Evolutionary conservation across 2,329 filamentous ascomycete species (phyloP), one percentile per base, ranked within the genome.

Genomic region (Epichloe sylvatica): DNA sequence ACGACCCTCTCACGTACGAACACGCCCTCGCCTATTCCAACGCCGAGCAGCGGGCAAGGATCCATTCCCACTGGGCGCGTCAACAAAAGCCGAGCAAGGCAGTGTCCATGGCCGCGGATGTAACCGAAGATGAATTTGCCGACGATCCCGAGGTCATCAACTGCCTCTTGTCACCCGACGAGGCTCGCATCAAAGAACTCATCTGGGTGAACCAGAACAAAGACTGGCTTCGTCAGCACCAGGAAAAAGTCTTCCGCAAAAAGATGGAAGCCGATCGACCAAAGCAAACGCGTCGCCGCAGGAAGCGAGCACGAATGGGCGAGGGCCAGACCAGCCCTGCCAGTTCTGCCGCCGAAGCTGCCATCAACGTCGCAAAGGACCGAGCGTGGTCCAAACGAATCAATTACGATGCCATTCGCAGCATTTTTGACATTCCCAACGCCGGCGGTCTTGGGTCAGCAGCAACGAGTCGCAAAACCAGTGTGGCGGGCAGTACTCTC

Each of bases 131-230:
- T 51, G 90, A 96, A 61, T 96, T 97, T 60, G 86, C 83, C 37
- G 81, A 94, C 57, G 92, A 98, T 54, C 84, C 82, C 0, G 92
- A 98, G 64, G 88, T 98, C 5, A 70, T 76, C 52, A 85, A 85
- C 58, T 95, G 90, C 60, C 67, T 89, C 36, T 74, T 97, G 5
- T 77, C 76, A 0, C 77, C 82, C 1, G 77, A 80, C 3, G 90
- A 97, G 67, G 78, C 83, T 2, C 77, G 77, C 35, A 79, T 89
- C 61, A 97, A 96, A 64, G 90, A 96, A 64, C 80, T 81, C 52
- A 86, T 97, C 47, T 98, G 92, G 92, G 81, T 94, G 41, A 90
- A 91, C 52, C 83, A 90, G 62, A 97, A 98, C 66, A 89, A 92
- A 63, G 88, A 94, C 56, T 98, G 90, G 78, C 74, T 98, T 38